Percentiles rank a stretch among this genome's conserved stretches.
phyloP scores from a whole-genome alignment of 2,329 filamentous ascomycete genomes.

The Hypoxylon sp. region DNA sequence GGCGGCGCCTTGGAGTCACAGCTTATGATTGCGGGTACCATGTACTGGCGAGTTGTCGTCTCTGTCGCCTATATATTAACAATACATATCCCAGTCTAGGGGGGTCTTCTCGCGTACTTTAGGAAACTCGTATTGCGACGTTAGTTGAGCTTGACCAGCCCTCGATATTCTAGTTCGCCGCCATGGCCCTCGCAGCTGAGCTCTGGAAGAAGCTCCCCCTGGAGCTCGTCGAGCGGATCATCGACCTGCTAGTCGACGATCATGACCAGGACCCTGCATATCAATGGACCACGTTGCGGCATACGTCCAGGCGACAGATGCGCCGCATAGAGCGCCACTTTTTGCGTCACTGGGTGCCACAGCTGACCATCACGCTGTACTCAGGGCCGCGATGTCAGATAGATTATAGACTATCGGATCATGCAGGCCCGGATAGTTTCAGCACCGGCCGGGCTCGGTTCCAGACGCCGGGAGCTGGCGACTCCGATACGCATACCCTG shows the following conservation, averaged over 20 bases:
- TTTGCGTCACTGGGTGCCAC: constrained; percentile 33
- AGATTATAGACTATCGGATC: constrained; percentile 28
- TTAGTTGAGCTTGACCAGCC: constrained; percentile 12
- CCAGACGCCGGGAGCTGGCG: constrained; percentile 13
- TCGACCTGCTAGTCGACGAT: constrained; percentile 33
- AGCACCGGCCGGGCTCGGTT: constrained; percentile 26
- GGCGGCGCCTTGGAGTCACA: constrained; percentile 4
- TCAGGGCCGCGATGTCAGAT: constrained; percentile 37
- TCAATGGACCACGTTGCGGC: constrained; percentile 39
- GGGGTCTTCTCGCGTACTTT: constrained; percentile 11
- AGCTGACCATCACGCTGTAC: constrained; percentile 37
- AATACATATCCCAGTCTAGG: constrained; percentile 5
- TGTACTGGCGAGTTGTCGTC: constrained; percentile 4
- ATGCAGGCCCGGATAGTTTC: background rate
- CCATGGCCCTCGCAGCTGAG: constrained; percentile 25
- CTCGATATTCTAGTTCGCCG: constrained; percentile 11
- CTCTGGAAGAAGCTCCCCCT: constrained; percentile 34
- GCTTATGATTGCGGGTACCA: constrained; percentile 15
- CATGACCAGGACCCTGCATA: constrained; percentile 37
- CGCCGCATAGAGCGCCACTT: constrained; percentile 36
- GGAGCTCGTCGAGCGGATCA: constrained; percentile 38
- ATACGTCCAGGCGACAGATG: constrained; percentile 32
- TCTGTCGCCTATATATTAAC: constrained; percentile 28
- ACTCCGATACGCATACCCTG: constrained; percentile 14
- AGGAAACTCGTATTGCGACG: constrained; percentile 7